These are phyloP conservation scores for Komagataella pseudopastoris DNA, from an alignment of 805 yeast species.

Conservation along the genomic window DNA sequence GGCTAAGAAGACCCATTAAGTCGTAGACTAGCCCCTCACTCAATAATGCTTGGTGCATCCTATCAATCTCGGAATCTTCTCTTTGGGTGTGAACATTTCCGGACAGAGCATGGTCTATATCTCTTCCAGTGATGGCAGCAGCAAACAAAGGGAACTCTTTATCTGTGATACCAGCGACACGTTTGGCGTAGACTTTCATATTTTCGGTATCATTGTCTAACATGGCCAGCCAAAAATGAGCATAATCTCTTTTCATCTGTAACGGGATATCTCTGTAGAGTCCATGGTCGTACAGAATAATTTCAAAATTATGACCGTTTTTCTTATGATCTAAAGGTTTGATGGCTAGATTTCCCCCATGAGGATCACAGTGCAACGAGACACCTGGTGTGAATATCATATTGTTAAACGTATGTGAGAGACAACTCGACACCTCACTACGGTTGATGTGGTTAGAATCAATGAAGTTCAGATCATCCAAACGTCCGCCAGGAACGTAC, in stretches of 20 bases:
- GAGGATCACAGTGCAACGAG: conserved; percentile 95
- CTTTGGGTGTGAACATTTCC: conserved; percentile 47
- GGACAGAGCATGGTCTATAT: conserved; percentile 59
- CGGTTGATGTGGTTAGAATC: conserved; percentile 53
- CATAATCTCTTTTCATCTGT: conserved; percentile 66
- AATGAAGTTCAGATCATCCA: conserved; percentile 63
- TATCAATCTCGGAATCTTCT: conserved; percentile 44
- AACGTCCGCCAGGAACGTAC: conserved; percentile 65
- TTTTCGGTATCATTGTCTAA: conserved; percentile 51
- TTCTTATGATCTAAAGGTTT: conserved; percentile 21
- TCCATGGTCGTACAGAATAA: conserved; percentile 89
- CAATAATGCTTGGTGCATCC: conserved; percentile 53
- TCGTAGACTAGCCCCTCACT: conserved; percentile 54
- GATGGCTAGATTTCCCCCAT: conserved; percentile 91
- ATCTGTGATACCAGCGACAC: conserved; percentile 66
- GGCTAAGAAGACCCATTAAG: conserved; percentile 65
- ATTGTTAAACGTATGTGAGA: conserved; percentile 81
- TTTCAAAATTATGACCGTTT: conserved; percentile 65
- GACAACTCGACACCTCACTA: conserved; percentile 68
- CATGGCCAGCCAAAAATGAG: conserved; percentile 86
- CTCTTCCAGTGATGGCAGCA: conserved; percentile 92
- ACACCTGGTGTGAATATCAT: conserved; percentile 94
- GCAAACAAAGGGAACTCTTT: conserved; percentile 76
- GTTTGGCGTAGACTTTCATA: conserved; percentile 65
- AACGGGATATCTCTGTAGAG: conserved; percentile 75